A percentile compares a stretch with the other conserved stretches of the same genome.
Evolutionary conservation across 2,329 filamentous ascomycete genomes (phyloP).

Genomic region (Pyrenophora tritici-repentis): DNA sequence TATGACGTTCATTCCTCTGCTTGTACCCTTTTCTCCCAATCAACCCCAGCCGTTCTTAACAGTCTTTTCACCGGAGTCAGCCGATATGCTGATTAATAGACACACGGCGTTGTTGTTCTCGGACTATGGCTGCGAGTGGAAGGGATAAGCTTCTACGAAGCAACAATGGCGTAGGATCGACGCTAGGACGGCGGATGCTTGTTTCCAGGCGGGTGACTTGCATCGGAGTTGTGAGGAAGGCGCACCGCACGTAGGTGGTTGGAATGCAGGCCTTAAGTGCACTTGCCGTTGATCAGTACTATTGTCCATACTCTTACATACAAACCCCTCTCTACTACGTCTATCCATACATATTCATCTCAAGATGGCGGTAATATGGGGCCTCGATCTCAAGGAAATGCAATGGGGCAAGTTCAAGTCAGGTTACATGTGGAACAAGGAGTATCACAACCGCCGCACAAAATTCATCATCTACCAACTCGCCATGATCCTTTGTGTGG

Average conservation of each 20-base stretch:
- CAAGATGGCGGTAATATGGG: slow-evolving; percentile 58
- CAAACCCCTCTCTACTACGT: background rate
- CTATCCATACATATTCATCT: background rate
- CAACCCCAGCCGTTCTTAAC: background rate
- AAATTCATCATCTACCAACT: slow-evolving; percentile 66
- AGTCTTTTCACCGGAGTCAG: slow-evolving; percentile 1
- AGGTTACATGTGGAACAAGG: slow-evolving; percentile 62
- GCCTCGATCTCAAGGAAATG: slow-evolving; percentile 61
- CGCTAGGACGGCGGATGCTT: slow-evolving; percentile 6
- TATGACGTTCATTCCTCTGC: slow-evolving; percentile 4
- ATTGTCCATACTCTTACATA: too few species aligned
- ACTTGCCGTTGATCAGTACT: background rate
- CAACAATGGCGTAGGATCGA: slow-evolving; percentile 4
- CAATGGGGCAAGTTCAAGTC: slow-evolving; percentile 63
- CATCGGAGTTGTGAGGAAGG: background rate
- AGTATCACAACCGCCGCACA: slow-evolving; percentile 60
- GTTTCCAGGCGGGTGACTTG: background rate
- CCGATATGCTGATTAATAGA: slow-evolving; percentile 1
- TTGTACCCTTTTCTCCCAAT: slow-evolving; percentile 1
- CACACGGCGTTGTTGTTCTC: background rate
- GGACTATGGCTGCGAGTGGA: slow-evolving; percentile 7
- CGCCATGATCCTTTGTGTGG: slow-evolving; percentile 63
- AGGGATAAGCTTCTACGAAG: slow-evolving; percentile 14
- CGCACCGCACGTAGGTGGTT: background rate
- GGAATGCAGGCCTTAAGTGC: background rate